Conservation (phyloP, 2,329 filamentous ascomycete genomes). For the Microdochium bolleyi region DNA sequence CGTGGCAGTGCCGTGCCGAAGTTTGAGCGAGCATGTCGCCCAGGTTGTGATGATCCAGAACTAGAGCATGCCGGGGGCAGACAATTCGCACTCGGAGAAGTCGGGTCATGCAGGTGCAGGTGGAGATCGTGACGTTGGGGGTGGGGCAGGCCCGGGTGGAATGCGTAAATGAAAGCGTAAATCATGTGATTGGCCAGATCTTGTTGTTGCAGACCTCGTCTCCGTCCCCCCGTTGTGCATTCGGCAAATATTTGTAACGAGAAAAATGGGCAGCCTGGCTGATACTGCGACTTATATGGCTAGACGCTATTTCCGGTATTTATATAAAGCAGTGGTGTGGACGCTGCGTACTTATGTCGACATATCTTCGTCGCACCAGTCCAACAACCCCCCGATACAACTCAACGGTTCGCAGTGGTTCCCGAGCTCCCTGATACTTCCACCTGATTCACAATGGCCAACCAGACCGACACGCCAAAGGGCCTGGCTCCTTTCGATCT, state of each 20-base stretch:
- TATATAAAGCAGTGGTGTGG: background rate
- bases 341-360: background rate
- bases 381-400: background rate
- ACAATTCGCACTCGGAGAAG: background rate
- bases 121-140: background rate
- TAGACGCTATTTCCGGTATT: background rate
- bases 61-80: background rate
- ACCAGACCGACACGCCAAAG: constrained; percentile 6
- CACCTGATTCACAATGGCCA: constrained; percentile 1
- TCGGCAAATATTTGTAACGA: background rate
- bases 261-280: background rate
- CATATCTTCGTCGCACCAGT: background rate
- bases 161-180: background rate
- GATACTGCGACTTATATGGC: background rate
- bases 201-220: background rate
- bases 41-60: background rate
- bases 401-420: background rate
- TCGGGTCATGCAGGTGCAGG: background rate
- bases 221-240: background rate
- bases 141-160: background rate
- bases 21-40: background rate
- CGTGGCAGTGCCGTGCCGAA: background rate
- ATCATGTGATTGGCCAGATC: background rate
- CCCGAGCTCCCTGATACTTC: background rate
- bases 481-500: constrained; percentile 8